A percentile compares a stretch with the other conserved stretches of the same genome.
phyloP scores from a whole-genome alignment of 192 early-diverging fungal species.

The Paraglomus brasilianum region DNA sequence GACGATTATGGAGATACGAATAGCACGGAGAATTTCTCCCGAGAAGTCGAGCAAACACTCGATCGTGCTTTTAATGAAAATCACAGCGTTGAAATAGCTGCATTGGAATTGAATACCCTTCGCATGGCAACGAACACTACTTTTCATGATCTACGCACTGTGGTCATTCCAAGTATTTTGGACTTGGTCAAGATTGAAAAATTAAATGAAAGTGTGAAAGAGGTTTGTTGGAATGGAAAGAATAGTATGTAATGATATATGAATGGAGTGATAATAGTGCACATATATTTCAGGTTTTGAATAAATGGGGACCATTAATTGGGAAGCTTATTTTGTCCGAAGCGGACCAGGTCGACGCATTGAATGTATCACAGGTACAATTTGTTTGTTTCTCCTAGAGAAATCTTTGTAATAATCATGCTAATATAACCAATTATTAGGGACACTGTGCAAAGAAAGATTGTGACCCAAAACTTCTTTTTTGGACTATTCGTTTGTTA shows the following conservation, averaged over 20 bases:
- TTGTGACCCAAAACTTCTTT: slow-evolving; percentile 53
- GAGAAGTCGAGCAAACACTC: slow-evolving; percentile 71
- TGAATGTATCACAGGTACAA: slow-evolving; percentile 48
- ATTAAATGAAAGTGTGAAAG: slow-evolving; percentile 39
- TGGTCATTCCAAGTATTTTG: slow-evolving; percentile 73
- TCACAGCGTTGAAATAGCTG: slow-evolving; percentile 71
- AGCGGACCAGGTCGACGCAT: slow-evolving; percentile 73
- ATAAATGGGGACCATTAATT: slow-evolving; percentile 72
- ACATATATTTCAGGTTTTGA: slow-evolving; percentile 45
- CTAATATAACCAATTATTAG: slow-evolving; percentile 32
- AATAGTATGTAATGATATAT: neutral
- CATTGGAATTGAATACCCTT: slow-evolving; percentile 82
- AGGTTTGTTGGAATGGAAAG: slow-evolving; percentile 10
- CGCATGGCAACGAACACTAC: slow-evolving; percentile 84
- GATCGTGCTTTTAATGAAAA: slow-evolving; percentile 78
- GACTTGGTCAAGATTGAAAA: slow-evolving; percentile 56
- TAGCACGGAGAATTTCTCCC: slow-evolving; percentile 66
- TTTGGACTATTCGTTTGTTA: slow-evolving; percentile 56
- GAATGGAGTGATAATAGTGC: slow-evolving; percentile 18
- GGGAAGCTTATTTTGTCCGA: slow-evolving; percentile 61
- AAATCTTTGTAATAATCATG: slow-evolving; percentile 1
- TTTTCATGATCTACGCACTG: slow-evolving; percentile 73
- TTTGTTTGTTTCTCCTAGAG: neutral
- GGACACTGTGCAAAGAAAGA: slow-evolving; percentile 52
- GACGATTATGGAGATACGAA: slow-evolving; percentile 50